Percentiles rank a stretch among this genome's conserved stretches.
Conservation (phyloP, 1,139 yeast species). For the Martiniozyma asiatica region DNA sequence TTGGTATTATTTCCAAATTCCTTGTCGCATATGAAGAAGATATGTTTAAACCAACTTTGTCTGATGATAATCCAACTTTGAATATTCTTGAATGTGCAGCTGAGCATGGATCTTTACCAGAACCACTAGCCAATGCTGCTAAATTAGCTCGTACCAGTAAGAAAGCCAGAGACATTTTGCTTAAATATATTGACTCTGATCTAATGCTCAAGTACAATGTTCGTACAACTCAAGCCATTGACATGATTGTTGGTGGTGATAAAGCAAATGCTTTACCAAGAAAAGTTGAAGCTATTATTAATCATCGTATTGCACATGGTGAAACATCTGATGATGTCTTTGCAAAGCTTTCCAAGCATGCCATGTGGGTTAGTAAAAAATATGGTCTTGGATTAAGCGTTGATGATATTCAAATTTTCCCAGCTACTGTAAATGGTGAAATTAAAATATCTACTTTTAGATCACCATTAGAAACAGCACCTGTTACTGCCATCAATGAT, state of each 20-base stretch:
- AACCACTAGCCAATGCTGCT: conserved; percentile 23
- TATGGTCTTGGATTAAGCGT: conserved; percentile 34
- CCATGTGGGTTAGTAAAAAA: conserved; percentile 30
- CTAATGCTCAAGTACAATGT: conserved; percentile 15
- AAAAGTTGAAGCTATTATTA: conserved; percentile 33
- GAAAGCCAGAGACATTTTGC: conserved; percentile 26
- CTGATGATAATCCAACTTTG: conserved; percentile 38
- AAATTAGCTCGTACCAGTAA: conserved; percentile 30
- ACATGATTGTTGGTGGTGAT: conserved; percentile 47
- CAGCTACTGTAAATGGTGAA: conserved; percentile 30
- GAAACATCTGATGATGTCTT: conserved; percentile 26
- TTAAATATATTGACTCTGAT: conserved; percentile 28
- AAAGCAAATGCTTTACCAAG: conserved; percentile 50
- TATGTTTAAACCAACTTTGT: conserved; percentile 34
- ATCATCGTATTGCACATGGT: conserved; percentile 39
- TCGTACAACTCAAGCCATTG: conserved; percentile 50
- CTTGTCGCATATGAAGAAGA: conserved; percentile 37
- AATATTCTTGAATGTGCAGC: conserved; percentile 37
- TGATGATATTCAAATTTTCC: conserved; percentile 24
- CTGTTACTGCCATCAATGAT: conserved; percentile 30
- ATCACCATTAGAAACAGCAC: conserved; percentile 31
- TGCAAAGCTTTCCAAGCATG: conserved; percentile 18
- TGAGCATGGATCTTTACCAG: conserved; percentile 23
- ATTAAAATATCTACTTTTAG: conserved; percentile 29
- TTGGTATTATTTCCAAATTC: conserved; percentile 53